Base-by-base conservation (phyloP, 1,139 yeast genomes). In the Blastobotrys arbuscula region DNA sequence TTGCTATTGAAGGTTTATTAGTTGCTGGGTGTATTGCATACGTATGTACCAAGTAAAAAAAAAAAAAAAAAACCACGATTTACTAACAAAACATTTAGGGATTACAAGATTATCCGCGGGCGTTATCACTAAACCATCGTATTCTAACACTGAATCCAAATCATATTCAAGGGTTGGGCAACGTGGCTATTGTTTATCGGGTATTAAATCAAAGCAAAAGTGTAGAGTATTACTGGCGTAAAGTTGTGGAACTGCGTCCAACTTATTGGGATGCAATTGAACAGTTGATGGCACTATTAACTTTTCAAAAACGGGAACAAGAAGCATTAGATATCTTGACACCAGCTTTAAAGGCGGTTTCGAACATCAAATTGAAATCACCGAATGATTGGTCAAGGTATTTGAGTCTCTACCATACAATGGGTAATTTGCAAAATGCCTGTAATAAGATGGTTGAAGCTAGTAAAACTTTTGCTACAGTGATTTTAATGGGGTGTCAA, bases 211-310 rank as follows among this genome's bases (percentile, higher is more conserved):
- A 50, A 19, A 42, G 42, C 9, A 38, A 50, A 5, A 51, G 53
- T 4, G 60, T 60, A 1, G 62, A 58, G 30, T 47, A 44, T 10
- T 55, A 51, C 49, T 60, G 62, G 62, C 34, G 47, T 9, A 45
- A 51, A 30, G 59, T 61, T 1, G 47, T 61, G 2, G 44, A 45
- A 13, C 46, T 53, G 6, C 48, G 56, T 3, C 62, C 62, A 10
- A 39, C 53, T 13, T 55, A 59, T 47, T 59, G 59, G 57, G 63
- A 60, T 40, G 64, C 65, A 1, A 56, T 61, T 18, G 62, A 60
- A 18, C 64, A 61, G 38, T 39, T 61, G 20, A 52, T 56, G 15
- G 47, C 58, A 8, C 47, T 59, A 3, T 49, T 56, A 33, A 53
- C 55, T 34, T 28, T 50, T 2, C 61, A 56, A 41, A 45, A 49